Conservation (phyloP, 1,284 basidiomycete species). For the Cutaneotrichosporon sp. region DNA sequence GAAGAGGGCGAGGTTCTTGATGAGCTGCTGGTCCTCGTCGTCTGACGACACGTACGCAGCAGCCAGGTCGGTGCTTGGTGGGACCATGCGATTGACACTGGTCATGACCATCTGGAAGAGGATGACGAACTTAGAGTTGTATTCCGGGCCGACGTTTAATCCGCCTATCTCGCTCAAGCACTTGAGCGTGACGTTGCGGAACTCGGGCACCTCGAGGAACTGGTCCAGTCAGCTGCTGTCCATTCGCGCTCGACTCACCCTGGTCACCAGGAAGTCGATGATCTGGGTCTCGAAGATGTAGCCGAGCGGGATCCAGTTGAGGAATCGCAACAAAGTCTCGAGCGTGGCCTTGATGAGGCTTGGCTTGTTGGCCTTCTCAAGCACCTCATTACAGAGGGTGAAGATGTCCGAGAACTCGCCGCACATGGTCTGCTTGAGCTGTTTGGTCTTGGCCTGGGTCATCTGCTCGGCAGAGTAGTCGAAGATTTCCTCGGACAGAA, state of each 20-base stretch:
- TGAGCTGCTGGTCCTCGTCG: slow-evolving; percentile 93
- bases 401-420: slow-evolving; percentile 96
- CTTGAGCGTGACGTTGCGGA: slow-evolving; percentile 96
- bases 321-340: slow-evolving; percentile 91
- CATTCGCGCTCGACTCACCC: slow-evolving; percentile 43
- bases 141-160: slow-evolving; percentile 94
- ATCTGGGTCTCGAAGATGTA: slow-evolving; percentile 99
- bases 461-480: slow-evolving; percentile 99
- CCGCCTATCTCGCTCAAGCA: slow-evolving; percentile 97
- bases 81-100: slow-evolving; percentile 91
- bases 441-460: slow-evolving; percentile 97
- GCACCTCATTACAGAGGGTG: slow-evolving; percentile 90
- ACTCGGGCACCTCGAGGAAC: slow-evolving; percentile 96
- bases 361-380: slow-evolving; percentile 96
- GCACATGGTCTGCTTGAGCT: slow-evolving; percentile 96
- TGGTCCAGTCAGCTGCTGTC: slow-evolving; percentile 56
- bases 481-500: slow-evolving; percentile 98
- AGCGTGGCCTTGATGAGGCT: slow-evolving; percentile 93
- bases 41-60: slow-evolving; percentile 86
- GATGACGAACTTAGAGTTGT: slow-evolving; percentile 96
- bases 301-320: slow-evolving; percentile 99
- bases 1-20: slow-evolving; percentile 95
- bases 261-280: slow-evolving; percentile 87
- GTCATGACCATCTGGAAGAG: slow-evolving; percentile 99
- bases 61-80: slow-evolving; percentile 78